Percentiles rank a stretch among this genome's conserved stretches.
Conservation (phyloP, 331 rosid species). For the Rhamnella rubrinervis region DNA sequence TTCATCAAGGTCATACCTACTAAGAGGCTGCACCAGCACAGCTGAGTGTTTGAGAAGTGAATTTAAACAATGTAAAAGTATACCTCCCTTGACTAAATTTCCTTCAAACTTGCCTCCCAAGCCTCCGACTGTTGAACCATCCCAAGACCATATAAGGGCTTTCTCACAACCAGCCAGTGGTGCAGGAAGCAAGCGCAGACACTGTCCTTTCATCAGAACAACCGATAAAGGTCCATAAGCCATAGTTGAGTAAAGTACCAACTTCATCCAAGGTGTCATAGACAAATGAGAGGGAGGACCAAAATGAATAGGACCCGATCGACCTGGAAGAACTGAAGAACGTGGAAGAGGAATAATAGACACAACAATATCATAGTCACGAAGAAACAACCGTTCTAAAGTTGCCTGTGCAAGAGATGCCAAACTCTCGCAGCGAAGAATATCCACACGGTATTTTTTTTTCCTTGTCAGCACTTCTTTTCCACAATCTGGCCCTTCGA, state of each 20-base stretch:
- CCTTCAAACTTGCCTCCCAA: constrained; percentile 88
- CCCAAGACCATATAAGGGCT: constrained; percentile 98
- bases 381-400: constrained; percentile 75
- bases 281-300: constrained; percentile 95
- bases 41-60: constrained; percentile 85
- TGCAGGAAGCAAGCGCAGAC: constrained; percentile 88
- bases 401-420: constrained; percentile 91
- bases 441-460: constrained; percentile 80
- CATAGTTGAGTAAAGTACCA: constrained; percentile 73
- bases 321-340: constrained; percentile 83
- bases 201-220: constrained; percentile 94
- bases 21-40: constrained; percentile 84
- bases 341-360: constrained; percentile 91
- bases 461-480: constrained; percentile 48
- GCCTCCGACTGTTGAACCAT: constrained; percentile 75
- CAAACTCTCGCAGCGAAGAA: constrained; percentile 95
- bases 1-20: constrained; percentile 68
- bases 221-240: constrained; percentile 84
- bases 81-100: constrained; percentile 69
- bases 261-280: constrained; percentile 97
- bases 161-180: constrained; percentile 94
- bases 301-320: constrained; percentile 81
- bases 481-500: constrained; percentile 55
- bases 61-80: constrained; percentile 87
- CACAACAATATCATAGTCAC: constrained; percentile 90